phyloP scores from a whole-genome alignment of 2,329 filamentous ascomycete genomes.

The Trichoderma brevicompactum region DNA sequence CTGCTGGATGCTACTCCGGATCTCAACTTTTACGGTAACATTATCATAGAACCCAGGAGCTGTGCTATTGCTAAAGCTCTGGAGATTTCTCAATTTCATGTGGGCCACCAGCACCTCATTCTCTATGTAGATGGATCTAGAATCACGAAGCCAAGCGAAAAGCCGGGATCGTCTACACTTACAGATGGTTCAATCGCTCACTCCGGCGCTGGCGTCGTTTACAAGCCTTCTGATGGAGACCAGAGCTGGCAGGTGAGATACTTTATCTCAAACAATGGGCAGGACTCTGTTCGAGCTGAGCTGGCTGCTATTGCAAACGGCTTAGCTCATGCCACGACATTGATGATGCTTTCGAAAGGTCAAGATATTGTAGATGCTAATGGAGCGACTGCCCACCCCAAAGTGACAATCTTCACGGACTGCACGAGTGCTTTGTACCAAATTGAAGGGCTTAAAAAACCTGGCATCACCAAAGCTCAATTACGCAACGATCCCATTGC shows the following conservation, averaged over 20 bases:
- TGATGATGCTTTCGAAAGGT: too few species aligned
- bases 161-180: not conserved
- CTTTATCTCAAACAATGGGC: not conserved
- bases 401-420: not conserved
- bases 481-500: not conserved
- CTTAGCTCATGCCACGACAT: not conserved
- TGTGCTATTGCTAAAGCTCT: not conserved
- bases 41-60: not conserved
- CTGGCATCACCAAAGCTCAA: not conserved
- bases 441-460: too few species aligned
- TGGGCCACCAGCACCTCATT: not conserved
- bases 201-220: not conserved
- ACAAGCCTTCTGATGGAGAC: not conserved
- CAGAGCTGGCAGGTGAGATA: not conserved
- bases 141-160: not conserved
- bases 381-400: not conserved
- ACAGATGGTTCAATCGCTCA: fast-evolving
- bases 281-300: not conserved
- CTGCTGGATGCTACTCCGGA: not conserved
- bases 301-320: not conserved
- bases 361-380: not conserved
- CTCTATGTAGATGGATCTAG: slow-evolving; percentile 1
- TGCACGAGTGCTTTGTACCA: not conserved
- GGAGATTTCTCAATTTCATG: not conserved
- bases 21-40: not conserved